Evolutionary conservation across 768 basidiomycete genomes (phyloP), one percentile per base, ranked within the genome.

Genomic region (Leccinellum luteum): DNA sequence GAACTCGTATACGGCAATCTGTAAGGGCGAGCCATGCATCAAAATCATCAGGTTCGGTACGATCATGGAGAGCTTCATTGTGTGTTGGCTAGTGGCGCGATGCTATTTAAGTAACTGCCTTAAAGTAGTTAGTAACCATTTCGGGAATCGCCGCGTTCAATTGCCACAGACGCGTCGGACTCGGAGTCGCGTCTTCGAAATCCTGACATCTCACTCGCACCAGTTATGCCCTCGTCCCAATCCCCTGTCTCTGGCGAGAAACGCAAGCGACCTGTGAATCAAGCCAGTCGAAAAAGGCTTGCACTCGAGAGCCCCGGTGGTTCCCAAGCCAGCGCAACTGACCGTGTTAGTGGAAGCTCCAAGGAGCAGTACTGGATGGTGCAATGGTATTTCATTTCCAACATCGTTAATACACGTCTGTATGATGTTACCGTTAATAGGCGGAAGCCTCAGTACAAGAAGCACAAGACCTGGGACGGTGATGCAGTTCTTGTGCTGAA

Each of bases 401-500:
- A 27, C 32, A 6, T 48, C 25, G 44, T 41, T 9, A 31, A 45
- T 21, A 15, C 44, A 23, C 9, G 27, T 48, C 21, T 50, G 19
- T 30, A 47, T 63, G 31, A 49, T 52, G 10, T 23, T 34, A 28
- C 48, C 43, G 23, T 41, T 23, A 43, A 28, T 34, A 89, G 87
- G 89, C 75, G 89, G 57, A 80, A 75, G 47, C 85, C 79, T 45
- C 89, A 92, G 70, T 76, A 78, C 38, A 90, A 84, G 75, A 94
- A 94, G 72, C 86, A 94, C 66, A 92, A 93, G 70, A 92, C 89
- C 0, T 95, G 93, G 93, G 92, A 94, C 52, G 92, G 89, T 35
- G 90, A 87, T 64, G 86, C 79, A 35, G 78, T 88, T n/a, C 76
- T 90, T 5, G 81, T 83, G 10, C 75, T 84, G 17, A 78, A 65